A percentile compares a stretch with the other conserved stretches of the same genome.
Evolutionary conservation across 768 basidiomycete species (phyloP).

Genomic region (Amanita thiersii): DNA sequence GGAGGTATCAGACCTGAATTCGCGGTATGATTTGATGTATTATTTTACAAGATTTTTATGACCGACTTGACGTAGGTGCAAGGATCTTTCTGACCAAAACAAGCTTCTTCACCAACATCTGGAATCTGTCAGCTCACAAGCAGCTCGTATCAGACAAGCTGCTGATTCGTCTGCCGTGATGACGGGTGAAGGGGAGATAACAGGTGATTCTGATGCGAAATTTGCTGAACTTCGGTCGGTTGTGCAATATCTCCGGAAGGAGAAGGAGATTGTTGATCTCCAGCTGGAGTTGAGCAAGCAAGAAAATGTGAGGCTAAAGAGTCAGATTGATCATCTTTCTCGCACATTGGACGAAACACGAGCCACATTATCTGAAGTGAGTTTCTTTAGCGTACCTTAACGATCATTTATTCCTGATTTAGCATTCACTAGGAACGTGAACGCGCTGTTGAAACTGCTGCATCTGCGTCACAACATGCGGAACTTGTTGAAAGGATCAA

Average conservation of each 20-base stretch:
- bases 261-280: conserved; percentile 88
- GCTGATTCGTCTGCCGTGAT: conserved; percentile 42
- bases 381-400: conserved; percentile 4
- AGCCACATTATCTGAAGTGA: conserved; percentile 66
- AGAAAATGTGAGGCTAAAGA: conserved; percentile 66
- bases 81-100: conserved; percentile 74
- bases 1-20: conserved; percentile 64
- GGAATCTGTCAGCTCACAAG: conserved; percentile 76
- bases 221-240: conserved; percentile 69
- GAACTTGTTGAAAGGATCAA: conserved; percentile 84
- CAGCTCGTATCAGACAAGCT: conserved; percentile 69
- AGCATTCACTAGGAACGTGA: conserved; percentile 60
- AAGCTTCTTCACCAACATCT: conserved; percentile 73
- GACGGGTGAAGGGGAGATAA: conserved; percentile 33
- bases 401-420: too few species aligned
- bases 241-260: conserved; percentile 76
- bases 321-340: conserved; percentile 67
- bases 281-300: conserved; percentile 74
- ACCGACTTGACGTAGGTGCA: conserved; percentile 35
- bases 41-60: not conserved
- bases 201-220: conserved; percentile 53
- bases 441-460: conserved; percentile 58
- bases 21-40: conserved; percentile 40
- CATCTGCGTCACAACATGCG: conserved; percentile 72
- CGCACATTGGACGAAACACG: conserved; percentile 67